Base-by-base conservation (phyloP, 345 rosid species). In the Hibiscus mutabilis region DNA sequence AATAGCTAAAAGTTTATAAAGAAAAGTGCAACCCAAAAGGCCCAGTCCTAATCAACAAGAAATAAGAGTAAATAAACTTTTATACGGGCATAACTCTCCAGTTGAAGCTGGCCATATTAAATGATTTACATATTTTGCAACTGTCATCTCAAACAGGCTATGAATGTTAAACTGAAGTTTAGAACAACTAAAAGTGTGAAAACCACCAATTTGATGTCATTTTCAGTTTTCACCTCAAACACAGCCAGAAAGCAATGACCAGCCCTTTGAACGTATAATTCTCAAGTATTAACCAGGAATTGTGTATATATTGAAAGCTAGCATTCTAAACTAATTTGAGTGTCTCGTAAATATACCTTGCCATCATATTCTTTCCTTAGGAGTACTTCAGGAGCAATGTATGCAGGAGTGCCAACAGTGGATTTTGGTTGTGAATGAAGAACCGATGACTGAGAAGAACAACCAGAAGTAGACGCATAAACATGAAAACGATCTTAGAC, bases 321-420 rank as follows among this genome's bases (percentile, higher is more conserved):
- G 15, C 35, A 73, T 16, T 49, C 33, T 10, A 52, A 75, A 49
- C 6, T n/a, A 46, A 11, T 66, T 53, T 68, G 49, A 62, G 37
- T n/a, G 15, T 19, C 6, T 15, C 15, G 25, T 27, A 21, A 51
- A 69, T 13, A 66, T 80, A 92, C 99, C 98, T 96, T 96, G 84
- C 98, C 98, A 78, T 96, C 99, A 49, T 96, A 96, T 75, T 91
- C 93, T 70, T 85, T 88, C 81, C 85, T 89, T 68, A 86, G 86
- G n/a, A 92, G 78, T 40, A 96, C 98, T 84, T 96, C 99, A 15
- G 98, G 97, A 68, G 99, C 99, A 25, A 92, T 96, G 69, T 91
- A 92, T 7, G 99, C 98, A 77, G 99, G 99, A 71, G 98, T 96
- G 31, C 99, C 99, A 9, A 96, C 98, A 4, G 97, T 96, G 52